Base-by-base conservation (phyloP, 163 green algal species). In the Prototheca wickerhamii region DNA sequence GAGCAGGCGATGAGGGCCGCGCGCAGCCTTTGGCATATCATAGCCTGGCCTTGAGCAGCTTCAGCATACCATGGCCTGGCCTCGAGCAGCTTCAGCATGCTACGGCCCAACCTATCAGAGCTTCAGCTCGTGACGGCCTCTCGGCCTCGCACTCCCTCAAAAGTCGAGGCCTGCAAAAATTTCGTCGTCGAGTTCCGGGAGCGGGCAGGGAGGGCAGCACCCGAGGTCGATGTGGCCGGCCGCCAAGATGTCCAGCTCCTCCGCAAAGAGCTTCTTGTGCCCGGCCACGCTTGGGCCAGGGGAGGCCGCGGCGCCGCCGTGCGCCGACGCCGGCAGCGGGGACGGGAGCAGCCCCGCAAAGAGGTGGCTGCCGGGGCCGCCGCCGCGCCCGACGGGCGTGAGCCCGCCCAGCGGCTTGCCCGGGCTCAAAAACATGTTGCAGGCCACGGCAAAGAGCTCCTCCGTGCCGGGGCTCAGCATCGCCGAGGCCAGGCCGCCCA, bases 371-470 rank as follows among this genome's bases (percentile, higher is more conserved):
- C 29, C 43, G 29, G 6, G 10, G 43, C 26, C 26, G 23, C 10
- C 58, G 29, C 10, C 7, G 58, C 7, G 29, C 2, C 23, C 46
- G 1, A 17, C 28, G 12, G 58, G 58, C 23, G 34, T 56, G 42
- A 25, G 42, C 18, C 28, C 28, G 42, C 6, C 6, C 33, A 59
- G 25, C 10, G 31, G 12, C 61, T 67, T 66, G 57, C 37, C 50
- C 18, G 69, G 69, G 0, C 55, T 68, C 34, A 76, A 40, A 30
- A 76, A 71, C 69, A 76, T 76, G 55, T 58, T 62, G 46, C 55
- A 71, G 17, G 69, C 62, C 12, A 43, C 69, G 18, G 59, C 64
- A 54, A 54, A 54, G 44, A 76, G 69, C 18, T 69, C 68, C 43
- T 65, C 31, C 12, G 32, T 52, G 15, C 46, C 46, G 46, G 46